A percentile compares a stretch with the other conserved stretches of the same genome.
Evolutionary conservation across 331 rosid species (phyloP).

Genomic region (Prunus yedoensis): DNA sequence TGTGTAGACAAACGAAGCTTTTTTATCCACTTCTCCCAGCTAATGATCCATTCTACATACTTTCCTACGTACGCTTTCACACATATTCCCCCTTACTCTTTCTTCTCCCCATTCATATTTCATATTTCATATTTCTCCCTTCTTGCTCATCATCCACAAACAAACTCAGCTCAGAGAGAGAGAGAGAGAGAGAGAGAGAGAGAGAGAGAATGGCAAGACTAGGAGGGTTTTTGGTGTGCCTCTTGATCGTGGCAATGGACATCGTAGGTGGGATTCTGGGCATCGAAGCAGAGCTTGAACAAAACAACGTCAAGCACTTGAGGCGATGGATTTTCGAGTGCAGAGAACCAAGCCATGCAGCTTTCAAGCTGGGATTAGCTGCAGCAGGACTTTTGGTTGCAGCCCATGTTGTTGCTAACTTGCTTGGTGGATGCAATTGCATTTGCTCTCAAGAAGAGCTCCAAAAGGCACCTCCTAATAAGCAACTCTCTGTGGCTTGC

Average conservation of each 20-base stretch:
- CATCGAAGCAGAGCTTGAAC: conserved; percentile 83
- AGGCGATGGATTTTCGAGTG: conserved; percentile 93
- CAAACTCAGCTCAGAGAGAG: background rate
- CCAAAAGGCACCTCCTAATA: conserved; percentile 60
- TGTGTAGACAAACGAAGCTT: conserved; percentile 50
- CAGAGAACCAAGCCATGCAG: conserved; percentile 81
- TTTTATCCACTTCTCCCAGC: conserved; percentile 37
- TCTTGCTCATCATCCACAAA: background rate
- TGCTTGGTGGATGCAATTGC: conserved; percentile 82
- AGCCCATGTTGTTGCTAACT: conserved; percentile 71
- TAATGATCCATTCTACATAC: conserved; percentile 9
- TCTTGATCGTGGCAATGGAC: conserved; percentile 71
- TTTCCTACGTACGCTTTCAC: background rate
- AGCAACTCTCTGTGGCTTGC: conserved; percentile 77
- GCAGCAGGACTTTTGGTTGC: conserved; percentile 64
- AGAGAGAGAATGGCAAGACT: conserved; percentile 41
- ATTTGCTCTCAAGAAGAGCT: conserved; percentile 67
- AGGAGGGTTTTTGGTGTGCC: conserved; percentile 60
- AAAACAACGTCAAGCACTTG: conserved; percentile 82
- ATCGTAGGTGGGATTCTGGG: conserved; percentile 78
- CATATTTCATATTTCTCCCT: background rate
- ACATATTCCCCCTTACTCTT: conserved; percentile 8
- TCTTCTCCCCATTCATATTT: background rate
- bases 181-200: background rate
- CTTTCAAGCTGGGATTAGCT: conserved; percentile 71